phyloP scores from a whole-genome alignment of 2,329 filamentous ascomycete genomes.

The Diaporthe helianthi region DNA sequence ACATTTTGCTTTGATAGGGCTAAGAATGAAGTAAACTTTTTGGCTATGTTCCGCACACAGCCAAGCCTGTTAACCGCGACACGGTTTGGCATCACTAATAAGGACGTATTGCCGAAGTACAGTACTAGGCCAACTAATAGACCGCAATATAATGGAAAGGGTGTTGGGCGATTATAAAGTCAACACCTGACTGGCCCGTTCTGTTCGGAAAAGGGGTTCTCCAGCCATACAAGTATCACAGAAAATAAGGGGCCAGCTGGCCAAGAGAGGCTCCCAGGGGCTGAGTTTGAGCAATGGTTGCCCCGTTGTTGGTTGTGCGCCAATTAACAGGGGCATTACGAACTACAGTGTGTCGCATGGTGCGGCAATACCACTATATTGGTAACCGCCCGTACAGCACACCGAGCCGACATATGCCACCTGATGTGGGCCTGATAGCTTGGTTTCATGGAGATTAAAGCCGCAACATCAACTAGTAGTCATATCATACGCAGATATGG shows the following conservation, averaged over 20 bases:
- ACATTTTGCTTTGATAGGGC: not conserved
- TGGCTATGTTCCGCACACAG: not conserved
- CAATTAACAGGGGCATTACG: not conserved
- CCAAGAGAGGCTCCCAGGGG: not conserved
- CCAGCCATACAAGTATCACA: not conserved
- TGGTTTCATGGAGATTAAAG: constrained; percentile 6
- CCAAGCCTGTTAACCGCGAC: not conserved
- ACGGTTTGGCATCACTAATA: not conserved
- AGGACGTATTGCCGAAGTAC: constrained; percentile 1
- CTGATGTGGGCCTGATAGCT: not conserved
- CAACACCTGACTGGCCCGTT: not conserved
- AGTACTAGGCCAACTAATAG: constrained; percentile 9
- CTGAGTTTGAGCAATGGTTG: constrained; percentile 7
- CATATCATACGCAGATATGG: not conserved
- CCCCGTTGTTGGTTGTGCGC: not conserved
- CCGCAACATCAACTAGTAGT: no score
- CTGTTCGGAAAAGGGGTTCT: constrained; percentile 4
- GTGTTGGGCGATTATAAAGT: not conserved
- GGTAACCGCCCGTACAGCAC: constrained; percentile 6
- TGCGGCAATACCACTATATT: constrained; percentile 19
- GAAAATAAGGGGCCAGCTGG: not conserved
- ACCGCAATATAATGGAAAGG: not conserved
- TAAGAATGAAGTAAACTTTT: no score
- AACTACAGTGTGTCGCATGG: not conserved
- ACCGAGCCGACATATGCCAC: not conserved